Percentiles rank a stretch among this genome's conserved stretches.
These are phyloP conservation scores for Talaromyces nanjingensis DNA, from an alignment of 495 filamentous ascomycete species.

Conservation along the genomic window DNA sequence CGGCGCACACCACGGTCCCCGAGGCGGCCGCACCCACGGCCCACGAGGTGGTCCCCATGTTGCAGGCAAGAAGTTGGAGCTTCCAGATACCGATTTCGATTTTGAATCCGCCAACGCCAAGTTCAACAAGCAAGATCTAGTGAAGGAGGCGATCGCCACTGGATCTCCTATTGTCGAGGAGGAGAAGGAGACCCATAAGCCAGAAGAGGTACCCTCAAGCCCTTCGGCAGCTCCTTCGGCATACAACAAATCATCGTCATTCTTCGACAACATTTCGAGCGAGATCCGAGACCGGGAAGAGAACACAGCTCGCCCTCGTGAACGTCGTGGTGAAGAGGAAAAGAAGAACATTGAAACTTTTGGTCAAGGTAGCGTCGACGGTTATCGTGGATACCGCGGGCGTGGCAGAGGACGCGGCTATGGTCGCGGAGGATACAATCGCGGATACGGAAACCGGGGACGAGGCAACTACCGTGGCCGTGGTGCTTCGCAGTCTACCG, in stretches of 20 bases:
- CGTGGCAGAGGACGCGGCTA: conserved; percentile 61
- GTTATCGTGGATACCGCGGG: conserved; percentile 65
- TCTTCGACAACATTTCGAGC: conserved; percentile 97
- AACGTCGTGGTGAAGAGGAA: conserved; percentile 88
- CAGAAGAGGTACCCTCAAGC: conserved; percentile 12
- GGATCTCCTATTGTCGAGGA: conserved; percentile 61
- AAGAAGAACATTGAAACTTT: conserved; percentile 98
- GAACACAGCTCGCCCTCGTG: conserved; percentile 63
- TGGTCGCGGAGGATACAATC: conserved; percentile 43
- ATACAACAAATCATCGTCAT: conserved; percentile 81
- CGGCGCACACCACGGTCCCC: conserved; percentile 40
- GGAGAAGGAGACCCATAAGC: conserved; percentile 23
- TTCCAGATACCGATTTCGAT: conserved; percentile 86
- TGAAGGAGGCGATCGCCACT: conserved; percentile 80
- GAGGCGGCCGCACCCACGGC: conserved; percentile 48
- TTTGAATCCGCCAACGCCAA: conserved; percentile 90
- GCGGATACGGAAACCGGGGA: conserved; percentile 38
- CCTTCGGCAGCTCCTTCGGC: conserved; percentile 32
- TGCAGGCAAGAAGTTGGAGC: conserved; percentile 64
- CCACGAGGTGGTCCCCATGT: conserved; percentile 46
- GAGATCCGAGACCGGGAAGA: conserved; percentile 89
- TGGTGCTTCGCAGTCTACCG: conserved; percentile 32
- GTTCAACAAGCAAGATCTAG: conserved; percentile 95
- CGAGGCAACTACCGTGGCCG: conserved; percentile 33
- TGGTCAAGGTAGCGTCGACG: conserved; percentile 94